Evolutionary conservation across 345 rosid species (phyloP).

Genomic region (Citrus inodora): DNA sequence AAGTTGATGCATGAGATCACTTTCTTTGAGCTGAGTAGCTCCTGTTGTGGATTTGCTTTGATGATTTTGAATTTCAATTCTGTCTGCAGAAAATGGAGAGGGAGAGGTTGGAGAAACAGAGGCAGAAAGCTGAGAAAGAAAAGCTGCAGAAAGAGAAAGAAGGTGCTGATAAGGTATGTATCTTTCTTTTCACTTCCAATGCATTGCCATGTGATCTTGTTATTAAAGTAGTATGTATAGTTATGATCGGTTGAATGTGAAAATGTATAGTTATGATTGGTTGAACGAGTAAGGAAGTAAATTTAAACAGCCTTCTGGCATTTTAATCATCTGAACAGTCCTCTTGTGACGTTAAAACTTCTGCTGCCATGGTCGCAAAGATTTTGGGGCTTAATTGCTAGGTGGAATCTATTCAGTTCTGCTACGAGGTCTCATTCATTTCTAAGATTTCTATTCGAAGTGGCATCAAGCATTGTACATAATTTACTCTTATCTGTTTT

Average conservation of each 20-base stretch:
- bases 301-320: not conserved
- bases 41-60: not conserved
- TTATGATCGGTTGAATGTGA: not conserved
- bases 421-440: not conserved
- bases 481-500: not conserved
- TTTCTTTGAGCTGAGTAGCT: not conserved
- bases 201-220: not conserved
- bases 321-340: slow-evolving; percentile 1
- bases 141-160: slow-evolving; percentile 52
- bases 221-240: not conserved
- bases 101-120: slow-evolving; percentile 66
- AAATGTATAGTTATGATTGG: not conserved
- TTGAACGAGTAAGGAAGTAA: not conserved
- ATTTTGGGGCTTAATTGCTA: not conserved
- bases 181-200: too few species aligned
- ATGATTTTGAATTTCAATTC: not conserved
- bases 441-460: not conserved
- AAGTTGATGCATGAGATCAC: not conserved
- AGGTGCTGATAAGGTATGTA: slow-evolving; percentile 49
- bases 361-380: not conserved
- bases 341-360: not conserved
- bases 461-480: not conserved
- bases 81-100: slow-evolving; percentile 76
- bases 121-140: slow-evolving; percentile 53
- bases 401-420: not conserved